Conservation (phyloP, 1,139 yeast genomes). For the Arxiozyma bovina region DNA sequence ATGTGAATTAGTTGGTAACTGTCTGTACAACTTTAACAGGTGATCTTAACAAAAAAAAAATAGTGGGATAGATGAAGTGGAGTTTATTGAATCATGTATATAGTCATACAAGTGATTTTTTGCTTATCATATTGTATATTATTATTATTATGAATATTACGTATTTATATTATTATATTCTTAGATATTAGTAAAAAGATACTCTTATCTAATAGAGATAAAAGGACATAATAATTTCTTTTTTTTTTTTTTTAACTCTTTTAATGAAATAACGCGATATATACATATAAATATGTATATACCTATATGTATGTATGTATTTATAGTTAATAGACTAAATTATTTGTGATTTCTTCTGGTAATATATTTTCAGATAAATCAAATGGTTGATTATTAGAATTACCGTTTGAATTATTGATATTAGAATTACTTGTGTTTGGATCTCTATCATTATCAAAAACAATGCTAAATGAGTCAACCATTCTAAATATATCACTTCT, state of each 20-base stretch:
- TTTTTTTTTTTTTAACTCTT: no score
- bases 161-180: background rate
- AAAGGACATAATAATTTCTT: no score
- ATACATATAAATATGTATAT: no score
- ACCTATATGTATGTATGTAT: background rate
- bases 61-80: background rate
- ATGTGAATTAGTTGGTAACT: background rate
- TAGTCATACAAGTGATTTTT: background rate
- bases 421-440: conserved; percentile 1
- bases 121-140: background rate
- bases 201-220: background rate
- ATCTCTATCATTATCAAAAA: conserved; percentile 24
- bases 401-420: background rate
- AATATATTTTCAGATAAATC: conserved; percentile 4
- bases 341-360: conserved; percentile 7
- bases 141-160: background rate
- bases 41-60: background rate
- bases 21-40: background rate
- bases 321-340: background rate
- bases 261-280: no score
- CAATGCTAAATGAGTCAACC: conserved; percentile 32
- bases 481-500: conserved; percentile 34
- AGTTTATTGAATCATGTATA: background rate
- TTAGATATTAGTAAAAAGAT: no score
- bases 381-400: background rate